Evolutionary conservation across 1,284 basidiomycete genomes (phyloP), one percentile per base, ranked within the genome.

Genomic region (Xerocomus minutiporus): DNA sequence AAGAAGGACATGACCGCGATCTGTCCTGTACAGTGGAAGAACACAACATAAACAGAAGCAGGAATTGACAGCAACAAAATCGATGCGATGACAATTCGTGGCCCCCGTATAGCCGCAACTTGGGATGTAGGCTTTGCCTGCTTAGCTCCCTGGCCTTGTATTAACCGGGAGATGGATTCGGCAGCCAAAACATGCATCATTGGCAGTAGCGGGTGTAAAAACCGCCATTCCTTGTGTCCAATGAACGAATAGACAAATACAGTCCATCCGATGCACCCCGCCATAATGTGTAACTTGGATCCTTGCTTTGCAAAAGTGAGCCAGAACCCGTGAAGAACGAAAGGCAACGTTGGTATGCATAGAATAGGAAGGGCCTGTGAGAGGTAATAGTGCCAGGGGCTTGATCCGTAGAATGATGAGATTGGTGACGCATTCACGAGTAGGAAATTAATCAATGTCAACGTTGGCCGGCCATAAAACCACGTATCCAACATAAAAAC

Each of bases 141-240:
- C 38, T 39, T 29, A 13, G 17, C 36, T 41, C 50, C 38, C 53
- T 48, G 50, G 40, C 13, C 20, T 26, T 57, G 62, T 40, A 66
- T 75, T 12, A 77, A 56, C 52, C 83, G 78, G 39, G 85, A 76
- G 13, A 96, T 71, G 3, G 86, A 82, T 53, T 83, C 84, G 0
- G 92, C 75, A 26, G 90, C 88, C 52, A 97, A 79, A 25, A 96
- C 63, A 57, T 95, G 85, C 40, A 97, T 72, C n/a, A 92, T 71
- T 0, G 96, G 94, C 1, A 98, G 75, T 4, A 98, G 67, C 0
- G 95, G 94, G 61, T 98, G 96, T 4, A 99, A 73, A 71, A 99
- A 99, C 3, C 97, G 78, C 88, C 94, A 97, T 75, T 99, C 97
- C 61, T 98, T 99, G 72, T 97, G 93, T 2, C 87, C 83, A 7